Base-by-base conservation (phyloP, 371 early-diverging fungal genomes). In the Gilbertella persicaria region DNA sequence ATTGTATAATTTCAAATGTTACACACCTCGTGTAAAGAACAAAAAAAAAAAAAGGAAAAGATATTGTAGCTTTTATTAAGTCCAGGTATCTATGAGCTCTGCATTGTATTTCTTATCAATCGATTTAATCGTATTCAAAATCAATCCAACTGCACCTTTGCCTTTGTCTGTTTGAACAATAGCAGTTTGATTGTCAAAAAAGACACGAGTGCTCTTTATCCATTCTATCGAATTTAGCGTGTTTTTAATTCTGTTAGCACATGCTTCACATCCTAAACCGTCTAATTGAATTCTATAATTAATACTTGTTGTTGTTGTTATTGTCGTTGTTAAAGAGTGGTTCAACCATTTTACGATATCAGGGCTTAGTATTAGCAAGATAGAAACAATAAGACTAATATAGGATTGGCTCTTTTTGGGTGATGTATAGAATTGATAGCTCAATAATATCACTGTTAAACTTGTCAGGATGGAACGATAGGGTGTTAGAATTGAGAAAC, bases 401-500 rank as follows among this genome's bases (percentile, higher is more conserved):
- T 52, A 23, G 1, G 62, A 60, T 40, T 56, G 40, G 9, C 64
- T 59, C 20, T 52, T 52, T 29, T 55, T 50, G 42, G n/a, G n/a
- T n/a, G n/a, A n/a, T n/a, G n/a, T n/a, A n/a, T 43, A 44, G 28
- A 71, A 3, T 14, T 55, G 67, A 28, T 60, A 62, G 4, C 59
- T 37, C 21, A 77, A 39, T 21, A 69, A 14, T 0, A 60, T 13
- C 0, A 66, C 9, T 1, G 76, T 73, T 3, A 75, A 19, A 2
- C 64, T 30, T 16, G 64, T 53, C 10, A 81, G 62, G 9, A 69
- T 5, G 0, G 73, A 58, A 3, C 79, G 71, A 37, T 72, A 67
- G 0, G 79, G 76, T 5, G 81, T 78, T 25, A 84, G 58, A n/a
- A 80, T 41, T 0, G 80, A 64, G 62, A 84, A 79, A 0, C 82